These are phyloP conservation scores for Emericellopsis cladophorae DNA, from an alignment of 2,329 filamentous ascomycete species.

Conservation along the genomic window DNA sequence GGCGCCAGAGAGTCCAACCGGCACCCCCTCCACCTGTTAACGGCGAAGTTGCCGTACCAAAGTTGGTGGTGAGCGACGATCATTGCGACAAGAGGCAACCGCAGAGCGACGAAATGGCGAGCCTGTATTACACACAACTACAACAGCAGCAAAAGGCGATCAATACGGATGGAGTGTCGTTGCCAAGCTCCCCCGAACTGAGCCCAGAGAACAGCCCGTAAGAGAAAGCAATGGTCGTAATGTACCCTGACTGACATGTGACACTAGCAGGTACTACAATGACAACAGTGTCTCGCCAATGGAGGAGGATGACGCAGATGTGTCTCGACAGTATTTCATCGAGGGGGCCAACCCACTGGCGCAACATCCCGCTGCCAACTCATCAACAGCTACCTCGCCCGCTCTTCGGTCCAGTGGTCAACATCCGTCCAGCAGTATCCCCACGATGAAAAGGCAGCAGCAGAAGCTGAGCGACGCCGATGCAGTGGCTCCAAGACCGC, in stretches of 20 bases:
- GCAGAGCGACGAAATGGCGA: too few species aligned
- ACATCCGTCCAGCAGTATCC: constrained; percentile 29
- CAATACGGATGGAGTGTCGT: not conserved
- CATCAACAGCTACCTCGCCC: too few species aligned
- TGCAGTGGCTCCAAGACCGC: constrained; percentile 4
- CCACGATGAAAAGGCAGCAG: constrained; percentile 37
- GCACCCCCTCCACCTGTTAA: too few species aligned
- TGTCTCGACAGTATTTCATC: constrained; percentile 16
- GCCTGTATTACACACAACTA: too few species aligned
- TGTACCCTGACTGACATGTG: not conserved
- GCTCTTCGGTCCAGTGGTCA: constrained; percentile 6
- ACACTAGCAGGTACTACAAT: not conserved
- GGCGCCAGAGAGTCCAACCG: too few species aligned
- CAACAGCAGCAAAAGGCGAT: too few species aligned
- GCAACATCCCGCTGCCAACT: constrained; percentile 1
- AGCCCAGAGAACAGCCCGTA: not conserved
- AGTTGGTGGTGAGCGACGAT: too few species aligned
- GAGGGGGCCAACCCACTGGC: constrained; percentile 6
- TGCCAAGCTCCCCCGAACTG: not conserved
- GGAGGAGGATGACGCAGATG: constrained; percentile 25
- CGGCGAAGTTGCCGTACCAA: too few species aligned
- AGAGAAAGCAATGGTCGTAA: not conserved
- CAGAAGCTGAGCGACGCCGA: constrained; percentile 29
- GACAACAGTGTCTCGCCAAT: constrained; percentile 28
- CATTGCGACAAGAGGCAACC: too few species aligned